Evolutionary conservation across 2,329 filamentous ascomycete genomes (phyloP), one percentile per base, ranked within the genome.

Genomic region (Dryadomyces quercivorus): DNA sequence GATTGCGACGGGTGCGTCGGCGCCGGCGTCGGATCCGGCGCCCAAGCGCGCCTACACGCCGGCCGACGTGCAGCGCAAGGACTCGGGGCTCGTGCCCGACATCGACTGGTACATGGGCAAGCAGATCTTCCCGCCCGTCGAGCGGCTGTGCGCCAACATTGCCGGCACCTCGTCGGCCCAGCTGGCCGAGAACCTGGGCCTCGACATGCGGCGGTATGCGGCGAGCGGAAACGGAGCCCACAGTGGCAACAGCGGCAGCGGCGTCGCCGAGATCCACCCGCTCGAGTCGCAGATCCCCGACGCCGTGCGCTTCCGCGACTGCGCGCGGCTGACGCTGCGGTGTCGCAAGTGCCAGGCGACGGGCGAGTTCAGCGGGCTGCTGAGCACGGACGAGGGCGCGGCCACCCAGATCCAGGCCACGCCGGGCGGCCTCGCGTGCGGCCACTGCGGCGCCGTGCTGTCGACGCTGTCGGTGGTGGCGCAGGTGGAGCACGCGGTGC

Each of bases 61-160:
- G 1, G 85, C 90, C 55, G 93, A 98, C 66, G 83, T 95, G 18
- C 73, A 88, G 56, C 94, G 93, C 64, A 65, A 81, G 16, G 86
- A 87, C 61, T 83, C 85, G 1, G 84, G 75, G 1, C 77, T 98
- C 7, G 78, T 85, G 56, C 88, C 91, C 2, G 93, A 98, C 64
- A 80, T 96, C n/a, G 93, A 98, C 66, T 97, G 91, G 80, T 98
- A 98, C 68, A 81, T 98, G 43, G 86, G 89, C 73, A 98, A 98
- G 74, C 93, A 98, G 69, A 96, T 98, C 56, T 89, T 98, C 70
- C 93, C 93, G 12, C 93, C 93, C 0, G 93, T 98, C 26, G 93
- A 98, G 72, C 88, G 93, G 77, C 83, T 98, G 21, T 98, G 93
- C 67, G 93, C 92, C 58, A 95, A 95, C 57, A 96, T 98, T 63